phyloP scores from a whole-genome alignment of 1,139 yeast species.

The Candida frijolesensis region DNA sequence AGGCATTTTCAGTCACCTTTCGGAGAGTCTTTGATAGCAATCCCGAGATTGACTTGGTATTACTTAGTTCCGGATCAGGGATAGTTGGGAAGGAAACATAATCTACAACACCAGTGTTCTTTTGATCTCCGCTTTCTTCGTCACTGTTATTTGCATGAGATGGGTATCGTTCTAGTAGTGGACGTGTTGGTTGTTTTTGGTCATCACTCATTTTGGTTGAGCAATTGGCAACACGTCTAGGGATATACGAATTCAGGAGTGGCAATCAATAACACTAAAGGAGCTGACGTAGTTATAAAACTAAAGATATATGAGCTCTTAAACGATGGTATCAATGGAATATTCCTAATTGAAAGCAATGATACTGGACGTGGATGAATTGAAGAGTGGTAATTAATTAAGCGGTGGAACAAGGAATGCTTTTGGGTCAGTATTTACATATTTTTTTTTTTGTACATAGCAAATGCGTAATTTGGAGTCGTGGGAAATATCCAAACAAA shows the following conservation, averaged over 20 bases:
- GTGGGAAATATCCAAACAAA: too few species aligned
- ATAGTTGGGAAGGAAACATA: conserved; percentile 48
- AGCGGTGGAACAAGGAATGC: not conserved
- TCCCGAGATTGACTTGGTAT: conserved; percentile 31
- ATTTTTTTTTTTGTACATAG: not conserved
- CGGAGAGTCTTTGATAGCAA: conserved; percentile 44
- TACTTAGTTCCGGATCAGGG: conserved; percentile 46
- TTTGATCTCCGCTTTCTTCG: conserved; percentile 13
- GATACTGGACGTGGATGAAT: too few species aligned
- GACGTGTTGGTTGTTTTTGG: not conserved
- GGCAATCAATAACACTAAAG: not conserved
- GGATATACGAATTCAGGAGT: not conserved
- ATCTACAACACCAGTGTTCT: conserved; percentile 20
- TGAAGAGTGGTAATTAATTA: not conserved
- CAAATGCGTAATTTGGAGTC: too few species aligned
- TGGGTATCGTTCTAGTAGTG: conserved; percentile 7
- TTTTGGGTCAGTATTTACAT: not conserved
- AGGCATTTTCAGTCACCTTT: conserved; percentile 48
- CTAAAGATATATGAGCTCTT: not conserved
- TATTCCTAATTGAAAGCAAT: not conserved
- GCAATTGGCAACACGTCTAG: not conserved
- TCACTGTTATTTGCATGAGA: conserved; percentile 18
- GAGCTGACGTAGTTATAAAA: too few species aligned
- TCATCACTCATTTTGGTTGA: conserved; percentile 1
- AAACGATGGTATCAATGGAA: not conserved